These are phyloP conservation scores for Helichrysum umbraculigerum DNA, from an alignment of 129 eudicot species.

Conservation along the genomic window DNA sequence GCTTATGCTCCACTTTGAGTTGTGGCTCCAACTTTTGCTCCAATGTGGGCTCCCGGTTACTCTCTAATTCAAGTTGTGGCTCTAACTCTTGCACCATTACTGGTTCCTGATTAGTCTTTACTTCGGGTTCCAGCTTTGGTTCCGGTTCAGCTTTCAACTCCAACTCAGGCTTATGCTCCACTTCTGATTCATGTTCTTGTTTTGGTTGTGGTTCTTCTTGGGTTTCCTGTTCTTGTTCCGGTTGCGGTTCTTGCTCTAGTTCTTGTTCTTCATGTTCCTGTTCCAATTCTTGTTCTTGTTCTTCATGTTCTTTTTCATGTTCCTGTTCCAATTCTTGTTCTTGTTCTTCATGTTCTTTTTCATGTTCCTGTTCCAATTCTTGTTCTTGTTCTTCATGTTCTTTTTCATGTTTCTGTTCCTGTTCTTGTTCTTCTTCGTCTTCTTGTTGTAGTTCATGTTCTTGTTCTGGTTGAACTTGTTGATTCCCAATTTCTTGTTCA, in stretches of 20 bases:
- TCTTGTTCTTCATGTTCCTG: neutral
- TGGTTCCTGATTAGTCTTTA: neutral
- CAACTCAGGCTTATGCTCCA: neutral
- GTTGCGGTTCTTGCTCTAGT: neutral
- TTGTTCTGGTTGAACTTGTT: neutral
- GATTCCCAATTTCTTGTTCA: constrained; percentile 22
- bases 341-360: neutral
- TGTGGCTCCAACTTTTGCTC: neutral
- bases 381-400: neutral
- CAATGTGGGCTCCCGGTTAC: neutral
- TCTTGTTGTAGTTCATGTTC: neutral
- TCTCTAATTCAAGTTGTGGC: neutral
- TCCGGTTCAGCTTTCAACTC: neutral
- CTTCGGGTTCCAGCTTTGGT: neutral
- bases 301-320: neutral
- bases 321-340: neutral
- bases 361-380: neutral
- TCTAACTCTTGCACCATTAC: neutral
- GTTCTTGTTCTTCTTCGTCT: constrained; percentile 2
- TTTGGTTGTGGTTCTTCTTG: neutral
- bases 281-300: neutral
- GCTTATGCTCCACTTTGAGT: neutral
- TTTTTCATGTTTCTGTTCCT: neutral
- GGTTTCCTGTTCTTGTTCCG: neutral
- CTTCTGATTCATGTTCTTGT: neutral